Base-by-base conservation (phyloP, 805 yeast species). In the Ogataea methylovora region DNA sequence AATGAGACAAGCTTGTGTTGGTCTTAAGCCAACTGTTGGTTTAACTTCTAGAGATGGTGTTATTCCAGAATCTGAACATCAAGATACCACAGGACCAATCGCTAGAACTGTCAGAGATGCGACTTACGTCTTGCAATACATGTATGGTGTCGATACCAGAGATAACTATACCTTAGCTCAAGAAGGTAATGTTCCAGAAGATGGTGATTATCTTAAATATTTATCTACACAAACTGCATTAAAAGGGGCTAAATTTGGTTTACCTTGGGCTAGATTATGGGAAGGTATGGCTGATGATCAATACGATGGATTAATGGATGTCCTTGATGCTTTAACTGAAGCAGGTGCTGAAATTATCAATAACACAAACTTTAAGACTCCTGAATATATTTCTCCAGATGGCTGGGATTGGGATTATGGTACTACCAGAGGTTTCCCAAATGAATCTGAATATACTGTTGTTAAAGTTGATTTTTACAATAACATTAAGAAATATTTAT, bases 401-500 rank as follows among this genome's bases (percentile, higher is more conserved):
- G 58, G 58, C 11, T 52, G 58, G 58, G 39, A 53, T 34, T 53
- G 58, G 58, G 50, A 41, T 14, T 42, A 47, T 24, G 58, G 57
- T 27, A 26, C 44, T 3, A 27, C 30, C 3, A 29, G 32, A 32
- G 41, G 41, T 20, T 34, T 6, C n/a, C 42, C 37, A 2, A 52
- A 53, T 33, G 52, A 53, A 39, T 49, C 54, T 27, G 56, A 53
- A 39, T 53, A 47, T 32, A 51, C 58, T 4, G 48, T 53, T 31
- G 54, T 53, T 11, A 50, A 50, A 32, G 54, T 48, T 25, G 58
- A 52, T 34, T 52, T 52, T 33, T 52, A 49, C 35, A 50, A 51
- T 32, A 42, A 52, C 35, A 52, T 52, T 32, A 42, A 40, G 22
- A 21, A 42, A 2, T 51, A 51, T 34, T 34, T 51, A 24, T 34